These are phyloP conservation scores for Trebouxiophyceae sp. DNA, from an alignment of 163 green algal genomes.

Conservation along the genomic window DNA sequence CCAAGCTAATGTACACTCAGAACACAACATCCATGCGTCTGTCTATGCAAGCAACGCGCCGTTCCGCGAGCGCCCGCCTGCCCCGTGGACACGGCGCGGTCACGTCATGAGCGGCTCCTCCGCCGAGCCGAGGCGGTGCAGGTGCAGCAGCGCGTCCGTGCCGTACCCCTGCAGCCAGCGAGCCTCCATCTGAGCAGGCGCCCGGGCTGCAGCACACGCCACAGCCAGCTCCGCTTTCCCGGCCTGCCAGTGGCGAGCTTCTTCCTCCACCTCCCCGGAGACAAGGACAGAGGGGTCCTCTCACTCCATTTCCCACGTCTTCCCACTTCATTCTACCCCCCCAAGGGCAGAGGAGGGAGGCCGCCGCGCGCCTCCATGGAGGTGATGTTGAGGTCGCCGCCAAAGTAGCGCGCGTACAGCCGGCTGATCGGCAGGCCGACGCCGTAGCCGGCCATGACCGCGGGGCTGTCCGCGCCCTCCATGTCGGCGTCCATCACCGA, in stretches of 20 bases:
- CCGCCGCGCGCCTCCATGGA: conserved; percentile 48
- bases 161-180: conserved; percentile 58
- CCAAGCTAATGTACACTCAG: no score
- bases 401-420: conserved; percentile 98
- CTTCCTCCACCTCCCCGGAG: no score
- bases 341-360: not conserved
- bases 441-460: conserved; percentile 92
- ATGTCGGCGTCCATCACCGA: conserved; percentile 44
- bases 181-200: not conserved
- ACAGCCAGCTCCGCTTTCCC: not conserved
- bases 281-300: no score
- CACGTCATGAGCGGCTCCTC: conserved; percentile 70
- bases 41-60: no score
- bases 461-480: conserved; percentile 29
- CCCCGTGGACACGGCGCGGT: no score
- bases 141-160: conserved; percentile 97
- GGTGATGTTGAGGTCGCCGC: conserved; percentile 88
- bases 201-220: not conserved
- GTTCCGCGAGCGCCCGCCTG: no score
- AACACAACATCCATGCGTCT: no score
- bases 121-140: conserved; percentile 87
- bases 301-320: no score
- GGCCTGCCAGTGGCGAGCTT: no score
- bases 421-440: conserved; percentile 87
- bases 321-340: not conserved